A percentile compares a stretch with the other conserved stretches of the same genome.
phyloP scores from a whole-genome alignment of 495 filamentous ascomycete species.

The Aspergillus olivimuriae region DNA sequence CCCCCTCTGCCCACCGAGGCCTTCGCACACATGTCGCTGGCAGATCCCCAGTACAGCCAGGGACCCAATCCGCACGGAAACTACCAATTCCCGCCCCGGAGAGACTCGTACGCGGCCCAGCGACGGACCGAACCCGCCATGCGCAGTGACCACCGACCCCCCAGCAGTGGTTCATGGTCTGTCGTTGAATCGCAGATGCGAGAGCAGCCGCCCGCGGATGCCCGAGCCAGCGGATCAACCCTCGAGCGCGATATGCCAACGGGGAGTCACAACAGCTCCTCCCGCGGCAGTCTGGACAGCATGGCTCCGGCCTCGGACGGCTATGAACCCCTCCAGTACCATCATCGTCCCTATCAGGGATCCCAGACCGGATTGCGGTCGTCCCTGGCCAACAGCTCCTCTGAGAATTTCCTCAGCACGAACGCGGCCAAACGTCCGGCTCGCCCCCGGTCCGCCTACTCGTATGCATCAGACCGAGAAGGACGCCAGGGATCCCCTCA shows the following conservation, averaged over 20 bases:
- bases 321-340: slow-evolving; percentile 45
- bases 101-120: slow-evolving; percentile 24
- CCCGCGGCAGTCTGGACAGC: slow-evolving; percentile 37
- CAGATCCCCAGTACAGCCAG: slow-evolving; percentile 27
- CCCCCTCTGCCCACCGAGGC: slow-evolving; percentile 19
- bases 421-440: slow-evolving; percentile 52
- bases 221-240: slow-evolving; percentile 23
- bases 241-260: slow-evolving; percentile 18
- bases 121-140: slow-evolving; percentile 7
- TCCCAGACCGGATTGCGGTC: slow-evolving; percentile 9
- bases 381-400: slow-evolving; percentile 12
- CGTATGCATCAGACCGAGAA: slow-evolving; percentile 59
- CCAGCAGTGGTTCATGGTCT: slow-evolving; percentile 38
- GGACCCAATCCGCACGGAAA: slow-evolving; percentile 39
- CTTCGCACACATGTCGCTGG: slow-evolving; percentile 27
- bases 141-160: slow-evolving; percentile 29
- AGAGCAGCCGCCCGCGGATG: slow-evolving; percentile 14
- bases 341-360: slow-evolving; percentile 37
- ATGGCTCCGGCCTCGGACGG: slow-evolving; percentile 24
- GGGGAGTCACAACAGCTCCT: slow-evolving; percentile 27
- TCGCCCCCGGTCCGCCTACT: slow-evolving; percentile 67
- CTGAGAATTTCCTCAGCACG: slow-evolving; percentile 17
- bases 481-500: slow-evolving; percentile 55
- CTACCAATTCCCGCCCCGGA: slow-evolving; percentile 37
- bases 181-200: slow-evolving; percentile 25